Evolutionary conservation across 1,284 basidiomycete genomes (phyloP).

Genomic region (Puccinia polysora): DNA sequence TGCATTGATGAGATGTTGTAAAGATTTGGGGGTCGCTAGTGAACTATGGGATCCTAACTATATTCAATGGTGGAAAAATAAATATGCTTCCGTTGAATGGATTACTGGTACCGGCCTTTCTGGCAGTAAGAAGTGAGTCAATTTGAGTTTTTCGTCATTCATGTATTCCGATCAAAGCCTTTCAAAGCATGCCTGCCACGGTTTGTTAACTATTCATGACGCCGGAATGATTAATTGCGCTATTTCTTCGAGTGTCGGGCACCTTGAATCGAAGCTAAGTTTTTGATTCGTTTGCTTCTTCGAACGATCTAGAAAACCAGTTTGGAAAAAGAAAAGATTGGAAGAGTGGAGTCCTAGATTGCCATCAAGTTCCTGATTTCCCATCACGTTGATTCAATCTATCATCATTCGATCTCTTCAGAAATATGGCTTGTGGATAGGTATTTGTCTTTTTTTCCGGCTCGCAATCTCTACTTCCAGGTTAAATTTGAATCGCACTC

Average conservation of each 20-base stretch:
- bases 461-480: no score
- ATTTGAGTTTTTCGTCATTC: background rate
- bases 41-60: slow-evolving; percentile 70
- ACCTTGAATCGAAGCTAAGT: no score
- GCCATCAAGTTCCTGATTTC: no score
- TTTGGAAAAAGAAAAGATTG: slow-evolving; percentile 38
- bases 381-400: no score
- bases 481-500: no score
- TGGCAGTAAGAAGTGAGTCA: slow-evolving; percentile 24
- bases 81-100: slow-evolving; percentile 41
- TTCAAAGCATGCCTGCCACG: background rate
- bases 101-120: background rate
- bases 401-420: no score
- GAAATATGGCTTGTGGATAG: no score
- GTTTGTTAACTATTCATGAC: background rate
- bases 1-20: slow-evolving; percentile 95
- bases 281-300: background rate
- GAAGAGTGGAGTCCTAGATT: slow-evolving; percentile 31
- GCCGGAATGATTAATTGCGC: background rate
- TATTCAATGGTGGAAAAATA: slow-evolving; percentile 41
- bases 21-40: slow-evolving; percentile 90
- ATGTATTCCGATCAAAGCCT: background rate
- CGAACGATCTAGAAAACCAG: background rate
- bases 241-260: background rate
- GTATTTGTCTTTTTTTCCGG: no score